phyloP scores from a whole-genome alignment of 2,329 filamentous ascomycete genomes.

The Monosporascus sp. region DNA sequence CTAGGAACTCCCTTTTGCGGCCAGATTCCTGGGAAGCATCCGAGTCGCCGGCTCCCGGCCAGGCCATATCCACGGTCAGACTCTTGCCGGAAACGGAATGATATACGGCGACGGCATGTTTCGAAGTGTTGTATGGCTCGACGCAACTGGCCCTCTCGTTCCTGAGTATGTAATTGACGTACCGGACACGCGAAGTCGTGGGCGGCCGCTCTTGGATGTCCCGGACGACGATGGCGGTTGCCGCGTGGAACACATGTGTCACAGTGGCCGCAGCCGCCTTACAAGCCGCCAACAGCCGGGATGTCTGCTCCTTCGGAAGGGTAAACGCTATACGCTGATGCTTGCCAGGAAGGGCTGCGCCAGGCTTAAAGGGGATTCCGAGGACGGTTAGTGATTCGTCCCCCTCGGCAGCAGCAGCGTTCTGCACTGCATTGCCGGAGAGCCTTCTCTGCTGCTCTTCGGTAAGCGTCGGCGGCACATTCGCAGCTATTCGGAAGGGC shows the following conservation, averaged over 20 bases:
- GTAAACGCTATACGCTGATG: neutral
- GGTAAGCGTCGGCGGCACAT: neutral
- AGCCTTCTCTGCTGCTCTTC: neutral
- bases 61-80: neutral
- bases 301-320: neutral
- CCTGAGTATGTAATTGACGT: neutral
- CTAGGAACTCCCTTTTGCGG: neutral
- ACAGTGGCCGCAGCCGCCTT: neutral
- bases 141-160: neutral
- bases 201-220: neutral
- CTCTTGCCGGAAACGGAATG: neutral
- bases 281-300: neutral
- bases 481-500: neutral
- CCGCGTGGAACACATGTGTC: neutral
- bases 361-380: neutral
- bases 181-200: neutral
- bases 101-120: neutral
- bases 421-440: neutral
- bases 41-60: neutral
- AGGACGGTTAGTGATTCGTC: neutral
- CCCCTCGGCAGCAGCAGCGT: neutral
- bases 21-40: neutral
- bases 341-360: neutral
- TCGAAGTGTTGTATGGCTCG: neutral
- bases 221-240: neutral